A percentile compares a stretch with the other conserved stretches of the same genome.
Conservation (phyloP, 192 early-diverging fungal genomes). For the Endogone sp. region DNA sequence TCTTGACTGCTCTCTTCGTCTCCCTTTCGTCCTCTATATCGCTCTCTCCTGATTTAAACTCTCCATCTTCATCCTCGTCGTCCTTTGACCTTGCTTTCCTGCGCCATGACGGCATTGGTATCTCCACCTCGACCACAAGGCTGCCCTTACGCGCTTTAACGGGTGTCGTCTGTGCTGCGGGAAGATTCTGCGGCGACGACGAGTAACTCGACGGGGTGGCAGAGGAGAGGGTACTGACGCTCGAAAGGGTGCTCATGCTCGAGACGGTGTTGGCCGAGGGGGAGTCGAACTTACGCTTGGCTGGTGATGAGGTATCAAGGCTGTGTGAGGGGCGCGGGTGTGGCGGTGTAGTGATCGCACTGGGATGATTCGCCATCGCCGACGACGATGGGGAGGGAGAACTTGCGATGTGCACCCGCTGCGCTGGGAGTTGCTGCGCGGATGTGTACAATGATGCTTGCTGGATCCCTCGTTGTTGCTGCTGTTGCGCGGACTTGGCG, state of each 20-base stretch:
- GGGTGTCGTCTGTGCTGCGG: not conserved
- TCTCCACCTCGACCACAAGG: not conserved
- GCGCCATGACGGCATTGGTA: not conserved
- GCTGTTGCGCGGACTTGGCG: not conserved
- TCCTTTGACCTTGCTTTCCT: not conserved
- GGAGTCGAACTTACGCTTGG: not conserved
- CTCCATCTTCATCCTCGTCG: not conserved
- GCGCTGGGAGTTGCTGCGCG: not conserved
- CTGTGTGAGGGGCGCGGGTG: not conserved
- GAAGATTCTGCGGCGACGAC: not conserved
- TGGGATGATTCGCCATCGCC: no score
- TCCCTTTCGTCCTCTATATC: not conserved
- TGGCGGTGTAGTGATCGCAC: not conserved
- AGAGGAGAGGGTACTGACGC: no score
- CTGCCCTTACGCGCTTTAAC: not conserved
- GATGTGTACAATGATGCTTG: not conserved
- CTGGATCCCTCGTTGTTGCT: not conserved
- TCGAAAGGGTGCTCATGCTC: no score
- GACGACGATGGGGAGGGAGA: not conserved
- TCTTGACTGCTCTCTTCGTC: not conserved
- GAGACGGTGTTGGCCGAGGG: not conserved
- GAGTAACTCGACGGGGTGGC: not conserved
- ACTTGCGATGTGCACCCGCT: no score
- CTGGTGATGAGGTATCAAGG: not conserved
- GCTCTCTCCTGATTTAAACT: no score